These are phyloP conservation scores for Russula emetica DNA, from an alignment of 768 basidiomycete genomes.

Conservation along the genomic window DNA sequence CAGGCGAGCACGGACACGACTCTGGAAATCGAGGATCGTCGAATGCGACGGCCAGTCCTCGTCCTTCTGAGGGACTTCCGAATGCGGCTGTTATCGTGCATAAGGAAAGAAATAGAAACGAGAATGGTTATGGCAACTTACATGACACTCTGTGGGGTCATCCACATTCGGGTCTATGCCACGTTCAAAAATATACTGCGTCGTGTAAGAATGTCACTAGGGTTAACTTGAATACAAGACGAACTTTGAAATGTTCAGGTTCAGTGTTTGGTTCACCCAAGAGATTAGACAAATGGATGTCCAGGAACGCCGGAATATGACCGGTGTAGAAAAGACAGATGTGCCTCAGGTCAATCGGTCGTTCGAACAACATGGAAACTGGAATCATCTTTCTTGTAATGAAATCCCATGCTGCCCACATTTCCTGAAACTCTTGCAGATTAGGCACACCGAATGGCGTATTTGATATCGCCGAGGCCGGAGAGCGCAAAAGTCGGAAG, in stretches of 20 bases:
- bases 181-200: constrained; percentile 77
- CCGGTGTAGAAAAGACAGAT: constrained; percentile 97
- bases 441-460: constrained; percentile 67
- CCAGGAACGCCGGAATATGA: constrained; percentile 89
- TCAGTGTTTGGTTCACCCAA: constrained; percentile 76
- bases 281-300: constrained; percentile 79
- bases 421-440: constrained; percentile 68
- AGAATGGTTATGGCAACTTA: constrained; percentile 37
- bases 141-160: constrained; percentile 82
- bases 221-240: constrained; percentile 15
- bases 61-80: constrained; percentile 72
- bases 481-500: constrained; percentile 59
- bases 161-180: constrained; percentile 96
- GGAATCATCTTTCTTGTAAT: constrained; percentile 85
- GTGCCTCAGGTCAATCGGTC: constrained; percentile 91
- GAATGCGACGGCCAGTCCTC: constrained; percentile 82
- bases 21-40: constrained; percentile 70
- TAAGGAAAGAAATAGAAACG: not conserved
- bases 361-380: constrained; percentile 75
- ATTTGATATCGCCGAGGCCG: constrained; percentile 31
- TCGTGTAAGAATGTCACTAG: not conserved
- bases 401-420: constrained; percentile 90
- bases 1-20: constrained; percentile 73
- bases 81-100: constrained; percentile 60
- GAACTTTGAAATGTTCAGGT: constrained; percentile 73